Evolutionary conservation across 2,329 filamentous ascomycete genomes (phyloP).

Genomic region (Aspergillus phoenicis): DNA sequence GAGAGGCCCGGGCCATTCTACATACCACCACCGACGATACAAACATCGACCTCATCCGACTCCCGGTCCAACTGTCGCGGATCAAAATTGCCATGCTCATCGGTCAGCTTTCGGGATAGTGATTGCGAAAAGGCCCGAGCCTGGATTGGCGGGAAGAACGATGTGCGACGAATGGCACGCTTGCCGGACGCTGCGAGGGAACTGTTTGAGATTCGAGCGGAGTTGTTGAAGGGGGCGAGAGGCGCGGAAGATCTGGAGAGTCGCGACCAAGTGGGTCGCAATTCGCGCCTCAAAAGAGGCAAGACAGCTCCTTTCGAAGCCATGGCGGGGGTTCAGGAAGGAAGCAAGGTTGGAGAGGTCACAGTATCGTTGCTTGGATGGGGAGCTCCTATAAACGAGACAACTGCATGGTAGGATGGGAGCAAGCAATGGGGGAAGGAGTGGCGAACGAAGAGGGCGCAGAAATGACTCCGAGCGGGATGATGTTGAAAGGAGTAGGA

Average conservation of each 20-base stretch:
- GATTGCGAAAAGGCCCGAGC: conserved; percentile 51
- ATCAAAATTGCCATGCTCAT: conserved; percentile 63
- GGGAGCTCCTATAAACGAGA: conserved; percentile 11
- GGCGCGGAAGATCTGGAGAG: conserved; percentile 32
- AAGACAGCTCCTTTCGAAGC: conserved; percentile 44
- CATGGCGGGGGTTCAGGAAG: conserved; percentile 31
- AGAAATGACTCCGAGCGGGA: background rate
- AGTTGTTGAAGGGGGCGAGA: conserved; percentile 25
- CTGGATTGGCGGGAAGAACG: conserved; percentile 32
- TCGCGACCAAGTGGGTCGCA: conserved; percentile 34
- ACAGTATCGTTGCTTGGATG: conserved; percentile 5
- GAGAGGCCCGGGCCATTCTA: background rate
- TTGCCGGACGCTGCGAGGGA: conserved; percentile 24
- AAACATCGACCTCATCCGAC: conserved; percentile 91
- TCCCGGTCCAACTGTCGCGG: conserved; percentile 75
- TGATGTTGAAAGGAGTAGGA: background rate
- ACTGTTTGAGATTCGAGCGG: conserved; percentile 23
- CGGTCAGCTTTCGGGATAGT: conserved; percentile 43
- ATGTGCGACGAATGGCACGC: conserved; percentile 23
- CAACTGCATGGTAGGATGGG: conserved; percentile 20
- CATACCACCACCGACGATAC: conserved; percentile 85
- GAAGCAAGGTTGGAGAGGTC: background rate
- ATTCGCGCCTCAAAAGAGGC: conserved; percentile 47
- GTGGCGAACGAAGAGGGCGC: background rate
- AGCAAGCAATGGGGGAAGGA: background rate